Percentiles rank a stretch among this genome's conserved stretches.
Evolutionary conservation across 345 rosid species (phyloP).

Genomic region (Aquilaria sinensis): DNA sequence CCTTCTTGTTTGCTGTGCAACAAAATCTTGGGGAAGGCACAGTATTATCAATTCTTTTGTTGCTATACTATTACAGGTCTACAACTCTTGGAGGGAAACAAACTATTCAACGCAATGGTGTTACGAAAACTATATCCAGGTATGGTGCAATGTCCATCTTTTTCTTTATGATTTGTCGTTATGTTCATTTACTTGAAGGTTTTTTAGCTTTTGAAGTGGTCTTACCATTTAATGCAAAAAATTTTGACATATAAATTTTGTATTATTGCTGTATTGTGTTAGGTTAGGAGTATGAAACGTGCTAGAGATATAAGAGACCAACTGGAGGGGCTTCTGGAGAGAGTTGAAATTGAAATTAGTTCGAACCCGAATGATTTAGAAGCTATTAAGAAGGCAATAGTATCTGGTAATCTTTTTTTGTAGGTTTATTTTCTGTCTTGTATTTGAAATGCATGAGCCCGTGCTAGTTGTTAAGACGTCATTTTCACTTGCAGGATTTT

Average conservation of each 20-base stretch:
- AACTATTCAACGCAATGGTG: conserved; percentile 98
- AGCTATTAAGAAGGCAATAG: conserved; percentile 68
- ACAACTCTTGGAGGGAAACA: conserved; percentile 92
- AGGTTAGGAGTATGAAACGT: conserved; percentile 99
- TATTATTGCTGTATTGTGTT: conserved; percentile 12
- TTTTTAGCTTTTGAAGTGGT: conserved; percentile 4
- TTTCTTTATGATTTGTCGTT: background rate
- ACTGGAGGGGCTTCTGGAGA: conserved; percentile 89
- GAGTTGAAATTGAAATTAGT: conserved; percentile 85
- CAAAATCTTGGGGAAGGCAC: background rate
- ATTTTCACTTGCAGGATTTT: conserved; percentile 51
- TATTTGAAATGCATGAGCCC: background rate
- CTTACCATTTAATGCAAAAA: background rate
- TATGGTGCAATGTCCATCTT: conserved; percentile 7
- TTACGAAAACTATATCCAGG: conserved; percentile 97
- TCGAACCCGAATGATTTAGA: conserved; percentile 65
- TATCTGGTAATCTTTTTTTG: conserved; percentile 48
- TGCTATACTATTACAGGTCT: conserved; percentile 46
- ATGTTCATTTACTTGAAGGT: background rate
- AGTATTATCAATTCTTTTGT: conserved; percentile 14
- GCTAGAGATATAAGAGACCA: conserved; percentile 96
- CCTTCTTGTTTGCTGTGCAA: background rate
- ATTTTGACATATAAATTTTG: background rate
- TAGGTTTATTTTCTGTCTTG: background rate
- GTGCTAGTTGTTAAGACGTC: conserved; percentile 13